Conservation (phyloP, 2,329 filamentous ascomycete species). For the Pseudocercospora pini-densiflorae region DNA sequence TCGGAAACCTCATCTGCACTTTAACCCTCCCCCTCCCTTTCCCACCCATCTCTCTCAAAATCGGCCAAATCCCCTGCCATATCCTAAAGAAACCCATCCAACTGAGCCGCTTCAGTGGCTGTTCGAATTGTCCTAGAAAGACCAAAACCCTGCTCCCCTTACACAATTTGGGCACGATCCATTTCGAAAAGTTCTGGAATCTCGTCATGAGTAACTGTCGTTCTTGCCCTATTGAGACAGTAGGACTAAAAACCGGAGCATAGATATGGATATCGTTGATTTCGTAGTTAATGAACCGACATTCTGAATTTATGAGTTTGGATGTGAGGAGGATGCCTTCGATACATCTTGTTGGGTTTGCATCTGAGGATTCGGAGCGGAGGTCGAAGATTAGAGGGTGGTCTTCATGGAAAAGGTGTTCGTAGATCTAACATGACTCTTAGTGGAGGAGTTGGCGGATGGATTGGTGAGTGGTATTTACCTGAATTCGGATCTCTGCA, state of each 20-base stretch:
- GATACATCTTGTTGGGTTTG: background rate
- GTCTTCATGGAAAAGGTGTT: no score
- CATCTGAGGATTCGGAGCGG: background rate
- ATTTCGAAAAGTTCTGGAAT: background rate
- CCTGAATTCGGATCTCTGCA: background rate
- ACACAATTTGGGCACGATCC: no score
- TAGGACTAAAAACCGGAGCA: background rate
- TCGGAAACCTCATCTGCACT: background rate
- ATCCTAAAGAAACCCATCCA: background rate
- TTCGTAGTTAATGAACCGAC: background rate
- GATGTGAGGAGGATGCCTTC: background rate
- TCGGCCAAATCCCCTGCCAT: background rate
- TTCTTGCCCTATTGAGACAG: background rate
- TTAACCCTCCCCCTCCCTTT: background rate
- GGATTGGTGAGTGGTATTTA: no score
- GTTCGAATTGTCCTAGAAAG: background rate
- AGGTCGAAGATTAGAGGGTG: background rate
- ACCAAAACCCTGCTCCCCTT: no score
- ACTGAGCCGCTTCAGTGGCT: background rate
- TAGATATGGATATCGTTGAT: background rate
- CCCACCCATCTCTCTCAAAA: background rate
- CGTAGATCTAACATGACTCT: background rate
- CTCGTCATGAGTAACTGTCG: no score
- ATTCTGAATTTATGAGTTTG: background rate
- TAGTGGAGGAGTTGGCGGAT: no score